Evolutionary conservation across 2,329 filamentous ascomycete species (phyloP), one percentile per base, ranked within the genome.

Genomic region (Ceratocystis diversiconidia): DNA sequence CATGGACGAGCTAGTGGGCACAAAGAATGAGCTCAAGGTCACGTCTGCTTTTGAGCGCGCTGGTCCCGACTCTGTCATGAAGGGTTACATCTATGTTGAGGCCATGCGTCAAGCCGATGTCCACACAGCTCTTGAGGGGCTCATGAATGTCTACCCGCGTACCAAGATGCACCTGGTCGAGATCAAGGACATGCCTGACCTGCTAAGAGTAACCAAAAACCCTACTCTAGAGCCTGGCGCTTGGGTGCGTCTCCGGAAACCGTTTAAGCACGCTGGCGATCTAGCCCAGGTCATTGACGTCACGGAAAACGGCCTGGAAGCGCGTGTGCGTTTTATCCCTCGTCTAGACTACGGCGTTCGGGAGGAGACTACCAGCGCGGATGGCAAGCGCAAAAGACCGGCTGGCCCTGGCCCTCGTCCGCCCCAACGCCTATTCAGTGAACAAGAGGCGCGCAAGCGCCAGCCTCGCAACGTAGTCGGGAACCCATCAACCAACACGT

Each of bases 161-260:
- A 88, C 85, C 32, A 94, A 91, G 75, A 87, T 94, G 77, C 84
- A 92, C 57, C 79, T 97, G 63, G 90, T 99, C 52, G 90, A 94
- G 61, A 91, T 97, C 72, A 95, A 95, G 74, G 94, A 99, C 75
- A 96, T 96, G 86, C 92, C 94, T 1, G 94, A 97, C 75, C 82
- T 99, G n/a, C 80, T 99, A 19, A 85, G 91, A 63, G 90, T 95
- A 32, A 86, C 85, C 68, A 96, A 96, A 77, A 92, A 88, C 2
- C 89, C 91, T 61, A 85, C 86, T 30, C 79, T 99, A 43, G 85
- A 94, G 70, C 88, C 88, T 8, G 92, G 92, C 69, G 90, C 90
- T 46, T 99, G 94, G 82, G 92, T 97, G 63, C 90, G 94, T 69
- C 85, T 97, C 69, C 87, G 85, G 73, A 84, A 89, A 64, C 86